Evolutionary conservation across 805 yeast genomes (phyloP), one percentile per base, ranked within the genome.

Genomic region (Soucietia sequanensis): DNA sequence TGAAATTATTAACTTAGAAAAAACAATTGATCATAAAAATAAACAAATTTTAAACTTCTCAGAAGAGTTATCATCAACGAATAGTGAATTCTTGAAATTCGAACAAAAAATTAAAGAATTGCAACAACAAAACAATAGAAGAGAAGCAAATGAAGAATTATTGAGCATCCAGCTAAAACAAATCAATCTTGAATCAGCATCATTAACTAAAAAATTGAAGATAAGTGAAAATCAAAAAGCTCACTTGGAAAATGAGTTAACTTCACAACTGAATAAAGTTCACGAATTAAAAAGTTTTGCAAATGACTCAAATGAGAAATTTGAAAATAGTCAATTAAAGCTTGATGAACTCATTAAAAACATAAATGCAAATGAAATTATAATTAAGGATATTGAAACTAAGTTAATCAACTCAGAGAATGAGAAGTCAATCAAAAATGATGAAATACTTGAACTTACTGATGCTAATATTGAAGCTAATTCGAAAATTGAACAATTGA

Each of bases 111-210:
- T 50, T 10, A 45, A 54, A 26, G 49, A 49, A 22, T 39, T 52
- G 14, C 38, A 44, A 18, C 47, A 37, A 29, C n/a, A 28, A 5
- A 46, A 40, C 11, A 41, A 40, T 14, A 45, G 38, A 23, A 34
- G 48, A 26, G 16, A 26, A 2, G 48, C 46, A 14, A 44, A 44
- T 25, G 59, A 54, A 38, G 54, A 52, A 25, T 27, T 54, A 3
- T 35, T 54, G 17, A 33, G 31, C 2, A 47, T 52, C n/a, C 62
- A 58, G 38, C 43, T 58, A 18, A 50, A 48, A 23, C 54, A 48
- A 30, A 47, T 53, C 37, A 59, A 51, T 23, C 37, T 56, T 20
- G 67, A 58, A 30, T 41, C 56, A 34, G 57, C 52, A 12, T 52
- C 55, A 12, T 31, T 50, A 9, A 53, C 50, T n/a, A 58, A 57